Evolutionary conservation across 805 yeast species (phyloP), one percentile per base, ranked within the genome.

Genomic region (Candida krabiensis): DNA sequence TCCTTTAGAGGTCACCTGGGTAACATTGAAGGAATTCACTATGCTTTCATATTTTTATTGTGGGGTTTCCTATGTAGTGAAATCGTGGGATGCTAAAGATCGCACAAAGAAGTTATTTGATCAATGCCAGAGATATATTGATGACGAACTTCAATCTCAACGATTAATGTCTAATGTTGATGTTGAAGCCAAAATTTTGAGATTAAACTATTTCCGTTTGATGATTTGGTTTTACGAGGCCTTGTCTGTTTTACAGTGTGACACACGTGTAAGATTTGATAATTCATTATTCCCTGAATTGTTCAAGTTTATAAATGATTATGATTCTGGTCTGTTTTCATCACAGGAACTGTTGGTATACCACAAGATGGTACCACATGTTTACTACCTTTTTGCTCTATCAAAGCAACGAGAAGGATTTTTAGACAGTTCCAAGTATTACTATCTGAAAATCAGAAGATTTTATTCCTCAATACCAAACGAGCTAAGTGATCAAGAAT

Each of bases 11-110:
- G 46, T 70, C 2, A 50, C 52, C 14, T 74, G 79, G 77, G 38
- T 73, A 9, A 58, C 64, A 11, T 58, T 69, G 4, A 67, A 64
- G 28, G 77, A 73, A 39, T 70, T 69, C 49, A 61, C 64, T 7
- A 58, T 69, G 15, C 37, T 64, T 29, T 57, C 70, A 16, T 71
- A 70, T 46, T 64, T 70, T 30, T 49, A 67, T n/a, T 63, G 69
- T 25, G 79, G 74, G 2, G 50, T 73, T 5, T 52, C 64, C 5
- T 63, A 66, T 22, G 43, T 71, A 15, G 50, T 52, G 12, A 70
- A 65, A 27, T 53, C 67, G 1, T 55, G 66, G 51, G 63, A 61
- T 31, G 62, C 61, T 2, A 60, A 56, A 28, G 48, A 56, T 12
- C 60, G 67, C 33, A 53, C 73, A 5, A 47, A 46, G n/a, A 63